Conservation (phyloP, 805 yeast genomes). For the Metschnikowia cubensis region DNA sequence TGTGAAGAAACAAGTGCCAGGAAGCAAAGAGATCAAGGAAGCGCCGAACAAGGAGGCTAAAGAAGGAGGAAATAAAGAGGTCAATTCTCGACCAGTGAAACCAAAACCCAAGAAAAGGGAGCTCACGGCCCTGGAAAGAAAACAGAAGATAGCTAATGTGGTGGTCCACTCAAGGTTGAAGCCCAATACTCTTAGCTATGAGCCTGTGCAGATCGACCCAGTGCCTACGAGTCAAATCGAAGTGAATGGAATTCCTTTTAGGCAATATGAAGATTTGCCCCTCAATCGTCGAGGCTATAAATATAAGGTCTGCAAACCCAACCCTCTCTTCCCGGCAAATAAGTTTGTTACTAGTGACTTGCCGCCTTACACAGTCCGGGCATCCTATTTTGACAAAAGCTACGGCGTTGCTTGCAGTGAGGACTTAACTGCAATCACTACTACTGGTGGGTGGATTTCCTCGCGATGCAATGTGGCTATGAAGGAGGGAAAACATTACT, state of each 20-base stretch:
- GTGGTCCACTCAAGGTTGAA: constrained; percentile 34
- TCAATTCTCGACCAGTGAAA: constrained; percentile 24
- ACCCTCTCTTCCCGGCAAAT: constrained; percentile 51
- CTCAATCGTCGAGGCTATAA: constrained; percentile 75
- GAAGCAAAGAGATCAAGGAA: not conserved
- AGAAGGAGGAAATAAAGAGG: constrained; percentile 4
- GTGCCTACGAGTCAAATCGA: constrained; percentile 11
- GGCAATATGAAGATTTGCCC: constrained; percentile 71
- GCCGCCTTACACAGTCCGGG: constrained; percentile 57
- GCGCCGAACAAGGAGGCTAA: constrained; percentile 11
- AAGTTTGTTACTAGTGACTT: constrained; percentile 71
- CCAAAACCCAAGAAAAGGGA: constrained; percentile 21
- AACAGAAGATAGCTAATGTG: constrained; percentile 28
- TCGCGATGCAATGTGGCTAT: constrained; percentile 71
- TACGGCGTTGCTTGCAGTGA: constrained; percentile 43
- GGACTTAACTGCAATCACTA: constrained; percentile 42
- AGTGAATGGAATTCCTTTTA: constrained; percentile 27
- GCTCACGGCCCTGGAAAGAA: constrained; percentile 19
- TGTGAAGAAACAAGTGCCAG: not conserved
- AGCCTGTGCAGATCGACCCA: constrained; percentile 11
- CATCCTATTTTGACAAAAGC: constrained; percentile 68
- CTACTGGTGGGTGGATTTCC: constrained; percentile 75
- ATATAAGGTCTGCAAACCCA: constrained; percentile 74
- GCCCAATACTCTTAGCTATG: constrained; percentile 28
- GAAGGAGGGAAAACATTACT: constrained; percentile 74